phyloP scores from a whole-genome alignment of 2,329 filamentous ascomycete species.

The Fusarium solani-melongenae region DNA sequence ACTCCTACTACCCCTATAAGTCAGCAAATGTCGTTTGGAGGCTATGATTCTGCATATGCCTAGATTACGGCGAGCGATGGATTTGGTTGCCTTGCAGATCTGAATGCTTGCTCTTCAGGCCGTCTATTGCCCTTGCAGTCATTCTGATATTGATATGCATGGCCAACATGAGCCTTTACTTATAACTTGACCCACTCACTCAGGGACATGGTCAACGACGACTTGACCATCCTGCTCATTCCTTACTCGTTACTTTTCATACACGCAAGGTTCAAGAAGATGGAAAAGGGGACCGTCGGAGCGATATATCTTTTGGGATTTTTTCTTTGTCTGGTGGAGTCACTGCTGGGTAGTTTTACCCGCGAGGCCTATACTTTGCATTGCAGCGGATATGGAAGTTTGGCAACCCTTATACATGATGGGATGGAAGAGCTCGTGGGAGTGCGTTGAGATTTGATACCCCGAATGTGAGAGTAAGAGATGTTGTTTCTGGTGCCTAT shows the following conservation, averaged over 20 bases:
- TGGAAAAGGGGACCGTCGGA: background rate
- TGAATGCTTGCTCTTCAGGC: background rate
- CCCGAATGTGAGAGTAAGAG: conserved; percentile 30
- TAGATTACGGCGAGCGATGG: background rate
- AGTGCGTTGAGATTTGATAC: conserved; percentile 35
- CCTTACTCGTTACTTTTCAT: conserved; percentile 13
- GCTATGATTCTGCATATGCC: conserved; percentile 22
- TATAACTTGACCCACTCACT: background rate
- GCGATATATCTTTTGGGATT: background rate
- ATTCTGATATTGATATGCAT: background rate
- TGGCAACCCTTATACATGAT: conserved; percentile 25
- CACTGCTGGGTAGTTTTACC: background rate
- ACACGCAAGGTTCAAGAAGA: background rate
- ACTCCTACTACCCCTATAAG: conserved; percentile 31
- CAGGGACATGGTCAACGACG: background rate
- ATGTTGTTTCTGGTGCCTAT: background rate
- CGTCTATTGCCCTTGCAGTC: background rate
- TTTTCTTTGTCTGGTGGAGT: background rate
- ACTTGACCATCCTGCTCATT: conserved; percentile 1
- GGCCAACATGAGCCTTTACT: background rate
- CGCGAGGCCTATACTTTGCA: conserved; percentile 17
- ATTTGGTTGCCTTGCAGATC: background rate
- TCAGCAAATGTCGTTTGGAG: conserved; percentile 28
- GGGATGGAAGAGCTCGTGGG: conserved; percentile 1
- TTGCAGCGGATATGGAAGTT: conserved; percentile 8